These are phyloP conservation scores for Ephemerocybe angulata DNA, from an alignment of 768 basidiomycete species.

Conservation along the genomic window DNA sequence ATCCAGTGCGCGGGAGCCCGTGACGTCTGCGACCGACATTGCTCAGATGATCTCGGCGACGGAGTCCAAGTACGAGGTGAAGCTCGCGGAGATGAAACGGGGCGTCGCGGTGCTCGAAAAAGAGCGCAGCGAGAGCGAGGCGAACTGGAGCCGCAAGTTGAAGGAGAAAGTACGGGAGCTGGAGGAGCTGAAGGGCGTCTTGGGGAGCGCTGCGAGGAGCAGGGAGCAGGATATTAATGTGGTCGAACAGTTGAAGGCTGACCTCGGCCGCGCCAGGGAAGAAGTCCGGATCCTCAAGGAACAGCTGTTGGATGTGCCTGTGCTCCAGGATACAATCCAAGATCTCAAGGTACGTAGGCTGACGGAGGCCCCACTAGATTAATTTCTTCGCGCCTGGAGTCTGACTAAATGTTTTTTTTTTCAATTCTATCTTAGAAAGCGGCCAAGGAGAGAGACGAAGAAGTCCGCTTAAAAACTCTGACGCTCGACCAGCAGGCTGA, in stretches of 20 bases:
- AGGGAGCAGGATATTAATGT: slow-evolving; percentile 61
- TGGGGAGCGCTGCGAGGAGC: slow-evolving; percentile 56
- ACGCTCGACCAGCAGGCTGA: slow-evolving; percentile 66
- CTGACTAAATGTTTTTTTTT: neutral
- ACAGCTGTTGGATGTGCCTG: slow-evolving; percentile 54
- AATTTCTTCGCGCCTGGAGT: neutral
- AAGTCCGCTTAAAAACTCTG: slow-evolving; percentile 45
- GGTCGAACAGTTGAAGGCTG: slow-evolving; percentile 46
- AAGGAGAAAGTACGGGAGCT: slow-evolving; percentile 73
- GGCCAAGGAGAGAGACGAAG: slow-evolving; percentile 38
- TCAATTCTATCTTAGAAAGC: slow-evolving; percentile 23
- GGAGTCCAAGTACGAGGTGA: slow-evolving; percentile 74
- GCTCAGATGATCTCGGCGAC: slow-evolving; percentile 70
- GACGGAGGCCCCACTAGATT: neutral
- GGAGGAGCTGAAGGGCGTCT: slow-evolving; percentile 60
- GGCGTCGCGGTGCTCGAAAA: slow-evolving; percentile 64
- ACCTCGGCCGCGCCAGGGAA: slow-evolving; percentile 51
- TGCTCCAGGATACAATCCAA: slow-evolving; percentile 43
- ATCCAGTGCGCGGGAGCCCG: slow-evolving; percentile 38
- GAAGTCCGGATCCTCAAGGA: slow-evolving; percentile 46
- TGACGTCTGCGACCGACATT: slow-evolving; percentile 59
- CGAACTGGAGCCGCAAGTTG: slow-evolving; percentile 84
- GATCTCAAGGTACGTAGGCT: slow-evolving; percentile 58
- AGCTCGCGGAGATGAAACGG: slow-evolving; percentile 65
- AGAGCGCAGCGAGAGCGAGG: slow-evolving; percentile 84